phyloP scores from a whole-genome alignment of 1,284 basidiomycete species.

The Apiotrichum sp. region DNA sequence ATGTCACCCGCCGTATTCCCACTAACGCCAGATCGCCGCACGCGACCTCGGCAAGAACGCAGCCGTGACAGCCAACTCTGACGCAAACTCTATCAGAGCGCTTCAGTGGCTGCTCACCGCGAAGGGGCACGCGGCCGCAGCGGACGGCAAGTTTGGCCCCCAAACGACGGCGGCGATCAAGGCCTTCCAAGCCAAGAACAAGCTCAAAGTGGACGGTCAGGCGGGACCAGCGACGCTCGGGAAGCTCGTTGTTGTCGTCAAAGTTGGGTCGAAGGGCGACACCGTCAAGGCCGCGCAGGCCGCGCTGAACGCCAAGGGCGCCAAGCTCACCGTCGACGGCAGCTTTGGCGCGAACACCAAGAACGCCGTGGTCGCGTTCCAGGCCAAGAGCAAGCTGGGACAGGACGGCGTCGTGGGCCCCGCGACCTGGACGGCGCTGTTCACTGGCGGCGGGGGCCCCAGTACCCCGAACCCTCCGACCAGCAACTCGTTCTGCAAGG shows the following conservation, averaged over 20 bases:
- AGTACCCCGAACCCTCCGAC: not conserved
- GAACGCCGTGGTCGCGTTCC: not conserved
- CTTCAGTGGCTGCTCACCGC: conserved; percentile 7
- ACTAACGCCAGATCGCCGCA: too few species aligned
- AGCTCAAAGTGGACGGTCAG: not conserved
- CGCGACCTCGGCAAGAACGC: not conserved
- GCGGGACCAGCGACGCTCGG: conserved; percentile 8
- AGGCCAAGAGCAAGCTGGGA: not conserved
- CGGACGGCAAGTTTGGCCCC: conserved; percentile 7
- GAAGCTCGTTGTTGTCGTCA: not conserved
- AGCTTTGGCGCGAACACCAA: conserved; percentile 1
- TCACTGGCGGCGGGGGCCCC: not conserved
- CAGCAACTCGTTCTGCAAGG: not conserved
- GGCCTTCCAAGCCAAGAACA: not conserved
- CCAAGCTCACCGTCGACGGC: conserved; percentile 1
- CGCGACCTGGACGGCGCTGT: conserved; percentile 4
- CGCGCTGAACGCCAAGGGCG: not conserved
- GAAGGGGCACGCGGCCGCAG: not conserved
- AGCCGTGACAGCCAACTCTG: too few species aligned
- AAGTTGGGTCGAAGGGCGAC: not conserved
- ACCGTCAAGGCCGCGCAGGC: conserved; percentile 3
- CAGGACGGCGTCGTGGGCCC: conserved; percentile 4
- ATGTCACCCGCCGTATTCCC: too few species aligned
- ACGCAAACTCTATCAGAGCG: not conserved
- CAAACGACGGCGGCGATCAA: not conserved